Conservation (phyloP, 805 yeast species). For the Dipodascus geniculatus region DNA sequence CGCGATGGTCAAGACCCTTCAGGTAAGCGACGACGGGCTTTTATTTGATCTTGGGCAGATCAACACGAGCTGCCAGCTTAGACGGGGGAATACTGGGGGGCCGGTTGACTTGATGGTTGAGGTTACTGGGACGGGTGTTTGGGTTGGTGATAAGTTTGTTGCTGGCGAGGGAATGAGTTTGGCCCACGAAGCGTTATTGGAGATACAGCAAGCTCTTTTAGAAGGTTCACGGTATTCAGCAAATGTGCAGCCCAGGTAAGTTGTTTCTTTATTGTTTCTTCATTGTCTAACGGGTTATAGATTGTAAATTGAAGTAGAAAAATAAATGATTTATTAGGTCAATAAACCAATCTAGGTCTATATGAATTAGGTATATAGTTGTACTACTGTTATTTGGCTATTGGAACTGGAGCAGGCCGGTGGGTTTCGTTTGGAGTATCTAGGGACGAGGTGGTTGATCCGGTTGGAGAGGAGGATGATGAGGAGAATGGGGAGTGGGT, state of each 20-base stretch:
- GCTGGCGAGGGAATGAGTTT: background rate
- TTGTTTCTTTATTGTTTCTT: background rate
- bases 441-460: too few species aligned
- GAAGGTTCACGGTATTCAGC: background rate
- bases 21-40: background rate
- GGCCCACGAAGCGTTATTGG: background rate
- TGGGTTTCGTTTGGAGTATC: too few species aligned
- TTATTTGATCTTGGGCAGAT: background rate
- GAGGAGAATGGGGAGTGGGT: too few species aligned
- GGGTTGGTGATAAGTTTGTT: background rate
- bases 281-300: too few species aligned
- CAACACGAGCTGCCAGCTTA: background rate
- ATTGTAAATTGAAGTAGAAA: too few species aligned
- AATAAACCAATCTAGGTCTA: too few species aligned
- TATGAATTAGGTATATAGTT: too few species aligned
- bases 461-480: too few species aligned
- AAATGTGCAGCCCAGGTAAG: background rate
- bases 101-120: background rate
- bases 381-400: too few species aligned
- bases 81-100: background rate
- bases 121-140: background rate
- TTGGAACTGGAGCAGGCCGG: too few species aligned
- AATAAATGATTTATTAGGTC: too few species aligned
- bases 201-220: background rate
- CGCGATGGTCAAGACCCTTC: background rate